A percentile compares a stretch with the other conserved stretches of the same genome.
These are phyloP conservation scores for Senecio squalidus DNA, from an alignment of 140 eudicot species.

Conservation along the genomic window DNA sequence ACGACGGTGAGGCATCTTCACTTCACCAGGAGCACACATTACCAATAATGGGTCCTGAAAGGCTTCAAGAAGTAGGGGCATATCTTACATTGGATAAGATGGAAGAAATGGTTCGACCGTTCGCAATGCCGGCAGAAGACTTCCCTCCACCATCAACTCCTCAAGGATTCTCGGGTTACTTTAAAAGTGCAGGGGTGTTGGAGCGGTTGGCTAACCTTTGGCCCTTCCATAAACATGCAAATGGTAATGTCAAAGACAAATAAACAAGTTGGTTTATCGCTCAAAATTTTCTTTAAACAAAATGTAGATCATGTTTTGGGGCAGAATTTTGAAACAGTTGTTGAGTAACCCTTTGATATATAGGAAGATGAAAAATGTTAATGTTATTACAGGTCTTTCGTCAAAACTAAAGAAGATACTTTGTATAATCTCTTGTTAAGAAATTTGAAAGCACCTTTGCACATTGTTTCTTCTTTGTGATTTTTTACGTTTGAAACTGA, in stretches of 20 bases:
- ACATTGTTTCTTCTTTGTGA: background rate
- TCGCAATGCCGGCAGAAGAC: conserved; percentile 99
- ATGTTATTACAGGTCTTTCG: background rate
- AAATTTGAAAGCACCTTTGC: background rate
- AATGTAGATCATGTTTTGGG: background rate
- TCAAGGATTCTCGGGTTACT: conserved; percentile 91
- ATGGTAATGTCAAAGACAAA: conserved; percentile 38
- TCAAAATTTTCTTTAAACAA: background rate
- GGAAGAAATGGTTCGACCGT: conserved; percentile 82
- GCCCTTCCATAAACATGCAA: conserved; percentile 84
- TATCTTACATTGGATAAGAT: conserved; percentile 73
- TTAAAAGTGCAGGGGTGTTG: conserved; percentile 87
- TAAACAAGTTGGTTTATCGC: conserved; percentile 4
- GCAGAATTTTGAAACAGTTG: conserved; percentile 13
- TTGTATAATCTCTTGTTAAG: background rate
- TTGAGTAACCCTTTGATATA: background rate
- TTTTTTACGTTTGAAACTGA: background rate
- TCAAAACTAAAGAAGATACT: background rate
- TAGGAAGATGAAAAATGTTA: conserved; percentile 1
- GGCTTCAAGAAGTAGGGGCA: conserved; percentile 88
- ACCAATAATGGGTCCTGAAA: conserved; percentile 97
- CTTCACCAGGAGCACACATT: conserved; percentile 92
- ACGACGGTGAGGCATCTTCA: conserved; percentile 54
- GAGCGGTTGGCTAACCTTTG: conserved; percentile 88
- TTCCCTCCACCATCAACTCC: conserved; percentile 91